A percentile compares a stretch with the other conserved stretches of the same genome.
Conservation (phyloP, 2,329 filamentous ascomycete species). For the Diaporthe citri region DNA sequence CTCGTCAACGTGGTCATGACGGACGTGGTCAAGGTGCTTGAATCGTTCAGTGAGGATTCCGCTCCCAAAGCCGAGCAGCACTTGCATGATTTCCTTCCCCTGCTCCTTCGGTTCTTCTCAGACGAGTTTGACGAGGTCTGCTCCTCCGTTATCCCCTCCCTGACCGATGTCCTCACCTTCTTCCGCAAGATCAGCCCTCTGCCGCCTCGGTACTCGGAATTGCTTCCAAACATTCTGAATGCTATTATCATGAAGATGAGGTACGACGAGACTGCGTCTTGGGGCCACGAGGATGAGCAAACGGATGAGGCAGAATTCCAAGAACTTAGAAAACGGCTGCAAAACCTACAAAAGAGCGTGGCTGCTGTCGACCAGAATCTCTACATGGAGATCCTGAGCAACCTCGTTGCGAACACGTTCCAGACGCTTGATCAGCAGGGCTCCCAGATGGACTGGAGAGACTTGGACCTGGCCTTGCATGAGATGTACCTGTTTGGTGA, state of each 20-base stretch:
- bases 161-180: constrained; percentile 92
- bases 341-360: constrained; percentile 92
- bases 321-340: constrained; percentile 89
- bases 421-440: constrained; percentile 81
- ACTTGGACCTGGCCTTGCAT: constrained; percentile 91
- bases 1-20: constrained; percentile 91
- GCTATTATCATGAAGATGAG: constrained; percentile 97
- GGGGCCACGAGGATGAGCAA: constrained; percentile 94
- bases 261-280: constrained; percentile 93
- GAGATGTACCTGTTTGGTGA: constrained; percentile 98
- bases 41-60: constrained; percentile 74
- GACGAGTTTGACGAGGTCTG: constrained; percentile 99
- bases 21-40: constrained; percentile 89
- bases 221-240: constrained; percentile 89
- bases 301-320: constrained; percentile 98
- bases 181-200: constrained; percentile 83
- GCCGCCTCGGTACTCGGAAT: constrained; percentile 80
- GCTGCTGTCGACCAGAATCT: constrained; percentile 89
- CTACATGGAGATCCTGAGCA: constrained; percentile 90
- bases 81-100: constrained; percentile 85
- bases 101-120: constrained; percentile 92
- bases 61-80: constrained; percentile 83
- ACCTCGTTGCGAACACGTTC: constrained; percentile 89
- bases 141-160: constrained; percentile 91
- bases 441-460: constrained; percentile 88